Evolutionary conservation across 2,329 filamentous ascomycete genomes (phyloP), one percentile per base, ranked within the genome.

Genomic region (Alternaria sp.): DNA sequence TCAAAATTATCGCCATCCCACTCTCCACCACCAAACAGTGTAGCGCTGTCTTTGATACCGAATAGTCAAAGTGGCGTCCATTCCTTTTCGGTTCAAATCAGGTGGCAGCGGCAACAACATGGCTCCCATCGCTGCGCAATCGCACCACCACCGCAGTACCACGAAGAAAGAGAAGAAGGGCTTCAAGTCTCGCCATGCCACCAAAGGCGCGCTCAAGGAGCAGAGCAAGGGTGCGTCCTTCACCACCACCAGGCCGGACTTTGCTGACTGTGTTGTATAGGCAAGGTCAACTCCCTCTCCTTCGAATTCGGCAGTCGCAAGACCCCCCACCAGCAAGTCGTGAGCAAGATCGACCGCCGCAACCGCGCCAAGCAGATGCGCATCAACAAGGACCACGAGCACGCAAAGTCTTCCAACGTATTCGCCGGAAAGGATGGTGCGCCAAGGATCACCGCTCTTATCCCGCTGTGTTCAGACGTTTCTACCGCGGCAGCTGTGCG

Each of bases 321-420:
- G 80, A 97, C 94, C 16, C 92, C 92, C 57, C 93, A 97, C 79
- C 95, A 99, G 79, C 93, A 97, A 82, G 88, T 97, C 81, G 94
- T 97, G 92, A 97, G 93, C 60, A 99, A 98, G 81, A 87, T 99
- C 78, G 93, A 97, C 80, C 91, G 95, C 62, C 90, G 93, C 72
- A 98, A 99, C 80, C 93, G 97, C 83, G 92, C 93, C 70, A 94
- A 94, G 80, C 95, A 99, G 84, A 89, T 90, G 79, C 92, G 94
- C 73, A 83, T 91, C 64, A 85, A 89, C 69, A 97, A 98, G 81
- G 89, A 93, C 75, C 89, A 89, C 75, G 93, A 95, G 71, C 91
- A 95, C 74, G 85, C 91, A 49, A 90, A 91, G 69, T 90, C 93
- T 54, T 89, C 87, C 0, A 92, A 89, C 38, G 84, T 99, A 22